Conservation (phyloP, 176 grass and related monocot genomes). For the Cocos nucifera region DNA sequence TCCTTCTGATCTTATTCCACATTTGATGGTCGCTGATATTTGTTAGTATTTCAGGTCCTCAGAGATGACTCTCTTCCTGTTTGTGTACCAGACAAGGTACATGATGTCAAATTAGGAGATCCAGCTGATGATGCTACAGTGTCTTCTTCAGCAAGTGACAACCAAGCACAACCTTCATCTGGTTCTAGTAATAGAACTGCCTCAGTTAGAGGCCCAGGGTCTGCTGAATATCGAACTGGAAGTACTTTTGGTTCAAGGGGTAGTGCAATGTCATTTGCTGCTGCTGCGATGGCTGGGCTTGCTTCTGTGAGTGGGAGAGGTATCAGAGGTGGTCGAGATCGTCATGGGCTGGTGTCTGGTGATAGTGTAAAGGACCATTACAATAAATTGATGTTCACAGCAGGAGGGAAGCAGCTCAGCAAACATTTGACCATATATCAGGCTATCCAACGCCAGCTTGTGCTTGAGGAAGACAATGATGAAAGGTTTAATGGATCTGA, state of each 20-base stretch:
- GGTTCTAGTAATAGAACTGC: slow-evolving; percentile 35
- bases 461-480: slow-evolving; percentile 64
- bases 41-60: slow-evolving; percentile 43
- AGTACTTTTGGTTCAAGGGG: slow-evolving; percentile 60
- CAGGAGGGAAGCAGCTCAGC: slow-evolving; percentile 64
- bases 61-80: slow-evolving; percentile 54
- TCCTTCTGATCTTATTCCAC: no score
- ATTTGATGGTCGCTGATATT: neutral
- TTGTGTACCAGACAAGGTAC: slow-evolving; percentile 54
- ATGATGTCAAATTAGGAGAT: slow-evolving; percentile 75
- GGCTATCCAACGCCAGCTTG: slow-evolving; percentile 58
- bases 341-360: slow-evolving; percentile 36
- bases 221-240: slow-evolving; percentile 44
- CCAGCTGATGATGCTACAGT: slow-evolving; percentile 41
- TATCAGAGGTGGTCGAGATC: slow-evolving; percentile 53
- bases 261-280: slow-evolving; percentile 70
- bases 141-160: slow-evolving; percentile 38
- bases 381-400: slow-evolving; percentile 66
- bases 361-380: slow-evolving; percentile 27
- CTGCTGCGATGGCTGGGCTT: slow-evolving; percentile 75
- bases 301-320: slow-evolving; percentile 58
- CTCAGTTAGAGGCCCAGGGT: slow-evolving; percentile 24
- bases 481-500: slow-evolving; percentile 47
- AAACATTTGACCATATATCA: slow-evolving; percentile 86
- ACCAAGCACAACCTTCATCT: slow-evolving; percentile 41